These are phyloP conservation scores for Xylaria venustula DNA, from an alignment of 495 filamentous ascomycete species.

Conservation along the genomic window DNA sequence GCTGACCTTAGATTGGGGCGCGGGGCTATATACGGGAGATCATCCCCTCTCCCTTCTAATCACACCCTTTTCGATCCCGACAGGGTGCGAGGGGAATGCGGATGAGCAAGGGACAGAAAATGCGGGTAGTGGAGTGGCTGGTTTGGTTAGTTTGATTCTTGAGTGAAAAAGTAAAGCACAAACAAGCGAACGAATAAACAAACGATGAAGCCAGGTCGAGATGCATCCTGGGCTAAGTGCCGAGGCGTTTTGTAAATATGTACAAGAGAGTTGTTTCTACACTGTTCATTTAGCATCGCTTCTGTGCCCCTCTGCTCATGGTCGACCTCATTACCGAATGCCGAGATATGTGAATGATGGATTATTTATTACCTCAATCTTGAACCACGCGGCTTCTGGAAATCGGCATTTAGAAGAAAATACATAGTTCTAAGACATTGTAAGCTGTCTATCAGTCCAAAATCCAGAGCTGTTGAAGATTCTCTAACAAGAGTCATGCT, in stretches of 20 bases:
- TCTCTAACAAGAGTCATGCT: too few species aligned
- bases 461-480: too few species aligned
- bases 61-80: background rate
- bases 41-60: background rate
- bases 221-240: slow-evolving; percentile 7
- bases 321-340: background rate
- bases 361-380: too few species aligned
- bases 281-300: background rate
- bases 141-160: background rate
- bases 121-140: background rate
- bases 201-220: background rate
- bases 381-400: too few species aligned
- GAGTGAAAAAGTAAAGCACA: background rate
- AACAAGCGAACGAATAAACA: background rate
- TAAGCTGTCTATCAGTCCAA: too few species aligned
- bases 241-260: slow-evolving; percentile 33
- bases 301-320: background rate
- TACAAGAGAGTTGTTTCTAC: slow-evolving; percentile 25
- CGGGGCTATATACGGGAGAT: background rate
- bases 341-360: background rate
- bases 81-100: background rate
- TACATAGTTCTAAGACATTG: too few species aligned
- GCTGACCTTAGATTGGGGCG: slow-evolving; percentile 16
- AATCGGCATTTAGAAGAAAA: too few species aligned
- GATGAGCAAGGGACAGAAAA: background rate